Percentiles rank a stretch among this genome's conserved stretches.
phyloP scores from a whole-genome alignment of 192 early-diverging fungal genomes.

The Bifiguratus adelaidae region DNA sequence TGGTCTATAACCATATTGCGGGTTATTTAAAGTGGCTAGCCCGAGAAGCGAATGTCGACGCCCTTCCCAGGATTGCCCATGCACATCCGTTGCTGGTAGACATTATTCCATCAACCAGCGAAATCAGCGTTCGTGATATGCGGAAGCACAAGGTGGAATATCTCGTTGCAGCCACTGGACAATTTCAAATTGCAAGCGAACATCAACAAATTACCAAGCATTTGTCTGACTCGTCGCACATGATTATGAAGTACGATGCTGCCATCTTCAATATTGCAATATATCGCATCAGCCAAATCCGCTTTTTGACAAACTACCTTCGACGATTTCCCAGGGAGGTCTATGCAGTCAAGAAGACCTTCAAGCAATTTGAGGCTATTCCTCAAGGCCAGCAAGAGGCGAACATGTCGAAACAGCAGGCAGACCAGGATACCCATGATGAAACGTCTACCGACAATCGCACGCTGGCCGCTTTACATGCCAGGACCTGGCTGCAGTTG shows the following conservation, averaged over 20 bases:
- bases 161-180: constrained; percentile 31
- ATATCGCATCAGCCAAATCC: constrained; percentile 41
- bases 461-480: constrained; percentile 29
- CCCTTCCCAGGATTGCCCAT: constrained; percentile 21
- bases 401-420: background rate
- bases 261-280: constrained; percentile 32
- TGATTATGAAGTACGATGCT: no score
- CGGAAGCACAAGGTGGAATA: constrained; percentile 46
- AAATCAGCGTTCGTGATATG: constrained; percentile 37
- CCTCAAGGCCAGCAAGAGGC: constrained; percentile 1
- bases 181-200: constrained; percentile 21
- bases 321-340: constrained; percentile 34
- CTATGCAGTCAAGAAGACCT: constrained; percentile 32
- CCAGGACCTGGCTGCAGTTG: constrained; percentile 40
- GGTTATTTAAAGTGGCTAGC: constrained; percentile 46
- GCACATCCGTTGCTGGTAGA: constrained; percentile 36
- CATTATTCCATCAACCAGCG: constrained; percentile 35
- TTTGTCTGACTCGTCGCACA: no score
- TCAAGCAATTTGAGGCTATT: constrained; percentile 28
- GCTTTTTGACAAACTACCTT: constrained; percentile 40
- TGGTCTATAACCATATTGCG: constrained; percentile 39
- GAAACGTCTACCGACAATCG: background rate
- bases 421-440: background rate
- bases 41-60: constrained; percentile 25
- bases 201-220: no score